Base-by-base conservation (phyloP, 2,329 filamentous ascomycete species). In the Xylaria sp. region DNA sequence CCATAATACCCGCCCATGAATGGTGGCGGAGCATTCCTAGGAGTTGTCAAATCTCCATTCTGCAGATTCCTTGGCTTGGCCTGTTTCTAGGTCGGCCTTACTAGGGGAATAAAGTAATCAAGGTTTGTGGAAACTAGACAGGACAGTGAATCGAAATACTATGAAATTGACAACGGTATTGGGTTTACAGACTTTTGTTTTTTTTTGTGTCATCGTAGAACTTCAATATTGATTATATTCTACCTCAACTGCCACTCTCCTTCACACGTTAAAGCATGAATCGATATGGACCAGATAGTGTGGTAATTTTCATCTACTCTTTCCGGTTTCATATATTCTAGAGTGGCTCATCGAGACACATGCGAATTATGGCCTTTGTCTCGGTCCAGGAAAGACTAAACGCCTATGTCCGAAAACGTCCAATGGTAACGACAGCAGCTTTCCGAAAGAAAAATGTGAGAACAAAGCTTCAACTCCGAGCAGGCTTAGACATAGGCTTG, bases 341-440 rank as follows among this genome's bases (percentile, higher is more conserved):
- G 23, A 43, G 36, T 25, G 2, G 7, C 25, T n/a, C 20, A n/a
- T 31, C 18, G 12, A 5, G 20, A 3, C 46, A 36, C 9, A 36
- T n/a, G 18, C 6, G 5, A 23, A 41, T 43, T 52, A 33, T 18
- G 23, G 41, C 31, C 13, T 62, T 31, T 58, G n/a, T 15, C 41
- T 13, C 69, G 64, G 46, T 36, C 33, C 12, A 20, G 23, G 25
- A 62, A 68, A 62, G 49, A 67, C 43, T 39, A 52, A 31, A 63
- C 18, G 20, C 6, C n/a, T n/a, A 25, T 41, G 64, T 60, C 70
- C 66, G 64, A 46, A 71, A 69, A 60, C 68, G 68, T 69, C 66
- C 5, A 57, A 28, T 28, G 6, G 20, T 46, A 33, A 49, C 56
- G 25, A 20, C 23, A 3, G 8, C 4, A n/a, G 28, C 23, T 48